Evolutionary conservation across 306 rosid species (phyloP), one percentile per base, ranked within the genome.

Genomic region (Ceratonia siliqua): DNA sequence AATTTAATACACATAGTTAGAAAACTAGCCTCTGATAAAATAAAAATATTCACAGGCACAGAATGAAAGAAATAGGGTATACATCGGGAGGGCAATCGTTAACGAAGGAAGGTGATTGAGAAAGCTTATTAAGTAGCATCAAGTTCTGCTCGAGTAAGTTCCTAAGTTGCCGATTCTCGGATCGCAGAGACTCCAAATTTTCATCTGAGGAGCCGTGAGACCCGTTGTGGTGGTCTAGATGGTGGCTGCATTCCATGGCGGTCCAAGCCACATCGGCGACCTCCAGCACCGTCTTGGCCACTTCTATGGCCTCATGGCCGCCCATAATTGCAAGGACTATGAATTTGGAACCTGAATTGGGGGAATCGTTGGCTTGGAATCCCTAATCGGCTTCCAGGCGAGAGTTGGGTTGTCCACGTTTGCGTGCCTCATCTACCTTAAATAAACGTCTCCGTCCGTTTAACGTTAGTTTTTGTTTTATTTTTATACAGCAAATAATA

Each of bases 181-280:
- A 92, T 72, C 79, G 83, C 55, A 94, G 82, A 52, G 90, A 77
- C 57, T 90, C 87, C 69, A 87, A 72, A 25, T 86, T 86, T 0
- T 69, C 78, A 8, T 80, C 87, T 0, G 83, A n/a, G n/a, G 79
- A 49, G 52, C 30, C 22, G 8, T 73, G 57, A 38, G 82, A 45
- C 28, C 56, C 39, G 70, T 79, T 28, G 61, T 45, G 82, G 65
- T 65, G 89, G 49, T 58, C 83, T 61, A 65, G 77, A 68, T 94
- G 90, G 62, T 88, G 86, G 81, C 72, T 30, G 81, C 78, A 77
- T 63, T 94, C 99, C 64, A 92, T 45, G 85, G 97, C 97, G 52
- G 79, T 53, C 95, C 92, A 92, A 11, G 99, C 96, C 18, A 90
- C 95, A 65, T 94, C 99, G 56, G 99, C 97, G 6, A 94, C 97